phyloP scores from a whole-genome alignment of 2,329 filamentous ascomycete species.

The Sarocladium oryzae region DNA sequence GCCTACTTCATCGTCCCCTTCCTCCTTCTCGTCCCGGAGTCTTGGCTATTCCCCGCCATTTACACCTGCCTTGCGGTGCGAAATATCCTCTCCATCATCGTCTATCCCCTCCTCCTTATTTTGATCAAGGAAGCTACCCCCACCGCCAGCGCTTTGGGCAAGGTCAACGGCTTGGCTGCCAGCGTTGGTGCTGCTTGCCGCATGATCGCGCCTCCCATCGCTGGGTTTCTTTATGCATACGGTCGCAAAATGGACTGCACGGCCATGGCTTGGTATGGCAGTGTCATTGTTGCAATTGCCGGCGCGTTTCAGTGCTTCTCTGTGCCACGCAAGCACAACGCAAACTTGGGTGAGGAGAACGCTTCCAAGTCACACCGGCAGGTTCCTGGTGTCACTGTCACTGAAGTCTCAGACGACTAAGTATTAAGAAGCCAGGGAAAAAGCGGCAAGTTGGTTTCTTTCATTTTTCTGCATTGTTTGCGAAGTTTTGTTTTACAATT shows the following conservation, averaged over 20 bases:
- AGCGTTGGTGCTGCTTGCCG: conserved; percentile 60
- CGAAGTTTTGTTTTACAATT: too few species aligned
- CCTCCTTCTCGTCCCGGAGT: conserved; percentile 48
- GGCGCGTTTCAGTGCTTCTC: conserved; percentile 56
- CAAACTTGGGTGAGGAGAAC: conserved; percentile 23
- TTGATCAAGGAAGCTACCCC: conserved; percentile 62
- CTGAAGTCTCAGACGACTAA: conserved; percentile 26
- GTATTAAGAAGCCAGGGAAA: too few species aligned
- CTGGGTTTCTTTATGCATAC: conserved; percentile 57
- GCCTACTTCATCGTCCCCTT: conserved; percentile 54
- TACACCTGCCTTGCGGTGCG: conserved; percentile 52
- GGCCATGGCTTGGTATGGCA: conserved; percentile 58
- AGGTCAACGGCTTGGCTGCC: conserved; percentile 60
- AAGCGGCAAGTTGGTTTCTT: too few species aligned
- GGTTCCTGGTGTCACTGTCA: conserved; percentile 14
- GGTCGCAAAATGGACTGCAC: conserved; percentile 53
- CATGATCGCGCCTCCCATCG: conserved; percentile 60
- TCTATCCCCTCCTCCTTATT: conserved; percentile 62
- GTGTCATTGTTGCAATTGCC: conserved; percentile 46
- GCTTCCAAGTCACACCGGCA: conserved; percentile 16
- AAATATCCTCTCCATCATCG: conserved; percentile 54
- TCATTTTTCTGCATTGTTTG: too few species aligned
- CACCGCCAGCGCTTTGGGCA: conserved; percentile 48
- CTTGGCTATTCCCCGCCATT: conserved; percentile 47
- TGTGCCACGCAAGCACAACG: conserved; percentile 30